phyloP scores from a whole-genome alignment of 2,329 filamentous ascomycete species.

The Alternaria sp. region DNA sequence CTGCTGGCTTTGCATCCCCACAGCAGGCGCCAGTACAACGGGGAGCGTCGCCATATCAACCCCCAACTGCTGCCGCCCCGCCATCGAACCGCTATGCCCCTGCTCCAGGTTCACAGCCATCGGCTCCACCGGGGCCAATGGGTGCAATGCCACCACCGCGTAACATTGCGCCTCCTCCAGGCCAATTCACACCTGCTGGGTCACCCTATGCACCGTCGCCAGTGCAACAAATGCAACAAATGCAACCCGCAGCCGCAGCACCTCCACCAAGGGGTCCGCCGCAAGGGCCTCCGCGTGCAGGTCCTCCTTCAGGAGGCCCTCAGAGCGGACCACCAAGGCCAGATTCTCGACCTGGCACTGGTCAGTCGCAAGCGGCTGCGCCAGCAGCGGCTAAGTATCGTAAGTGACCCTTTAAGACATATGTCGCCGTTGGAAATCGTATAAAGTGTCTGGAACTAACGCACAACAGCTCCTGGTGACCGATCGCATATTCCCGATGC shows the following conservation, averaged over 20 bases:
- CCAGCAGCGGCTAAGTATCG: constrained; percentile 73
- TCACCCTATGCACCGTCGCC: constrained; percentile 32
- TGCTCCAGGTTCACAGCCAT: constrained; percentile 66
- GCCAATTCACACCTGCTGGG: constrained; percentile 44
- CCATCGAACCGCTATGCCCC: constrained; percentile 69
- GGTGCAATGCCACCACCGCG: constrained; percentile 53
- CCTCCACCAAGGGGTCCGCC: constrained; percentile 54
- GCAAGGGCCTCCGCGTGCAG: constrained; percentile 56
- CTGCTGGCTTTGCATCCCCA: constrained; percentile 56
- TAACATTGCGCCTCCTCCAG: constrained; percentile 57
- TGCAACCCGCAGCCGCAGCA: constrained; percentile 51
- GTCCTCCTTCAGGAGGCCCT: constrained; percentile 45
- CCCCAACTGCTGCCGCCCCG: constrained; percentile 74
- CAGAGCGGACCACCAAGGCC: constrained; percentile 52
- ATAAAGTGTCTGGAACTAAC: constrained; percentile 30
- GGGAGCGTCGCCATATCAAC: constrained; percentile 85
- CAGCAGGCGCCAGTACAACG: constrained; percentile 70
- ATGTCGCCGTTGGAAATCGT: not conserved
- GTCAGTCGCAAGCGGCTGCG: constrained; percentile 59
- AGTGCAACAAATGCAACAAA: constrained; percentile 52
- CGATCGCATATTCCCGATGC: constrained; percentile 83
- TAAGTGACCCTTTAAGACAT: constrained; percentile 52
- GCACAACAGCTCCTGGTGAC: constrained; percentile 70
- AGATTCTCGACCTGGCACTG: constrained; percentile 57
- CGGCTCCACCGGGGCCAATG: constrained; percentile 39